A percentile compares a stretch with the other conserved stretches of the same genome.
Evolutionary conservation across 495 filamentous ascomycete genomes (phyloP).

Genomic region (Aspergillus biplanus): DNA sequence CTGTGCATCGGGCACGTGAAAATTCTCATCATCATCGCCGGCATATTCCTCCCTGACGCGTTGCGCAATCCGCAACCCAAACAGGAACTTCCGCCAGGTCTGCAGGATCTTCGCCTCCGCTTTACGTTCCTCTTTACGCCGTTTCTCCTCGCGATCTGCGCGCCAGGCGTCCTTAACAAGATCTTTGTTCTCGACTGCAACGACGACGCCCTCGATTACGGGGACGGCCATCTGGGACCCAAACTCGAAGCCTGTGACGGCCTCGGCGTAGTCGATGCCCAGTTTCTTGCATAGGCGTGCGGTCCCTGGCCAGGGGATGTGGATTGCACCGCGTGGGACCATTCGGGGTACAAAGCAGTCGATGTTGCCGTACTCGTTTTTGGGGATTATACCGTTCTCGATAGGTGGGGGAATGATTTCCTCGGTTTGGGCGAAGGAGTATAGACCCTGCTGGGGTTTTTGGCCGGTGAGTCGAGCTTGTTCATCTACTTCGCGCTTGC

Average conservation of each 20-base stretch:
- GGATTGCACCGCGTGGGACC: slow-evolving; percentile 82
- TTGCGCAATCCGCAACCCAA: slow-evolving; percentile 81
- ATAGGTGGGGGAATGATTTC: slow-evolving; percentile 87
- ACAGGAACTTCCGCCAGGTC: slow-evolving; percentile 85
- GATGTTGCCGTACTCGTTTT: slow-evolving; percentile 95
- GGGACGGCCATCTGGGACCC: slow-evolving; percentile 90
- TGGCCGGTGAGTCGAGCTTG: slow-evolving; percentile 75
- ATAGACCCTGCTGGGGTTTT: slow-evolving; percentile 85
- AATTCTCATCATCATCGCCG: slow-evolving; percentile 46
- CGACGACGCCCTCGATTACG: slow-evolving; percentile 85
- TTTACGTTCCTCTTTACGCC: slow-evolving; percentile 80
- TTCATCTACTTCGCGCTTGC: slow-evolving; percentile 90
- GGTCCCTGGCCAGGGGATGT: slow-evolving; percentile 78
- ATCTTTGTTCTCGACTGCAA: slow-evolving; percentile 78
- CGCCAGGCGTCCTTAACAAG: slow-evolving; percentile 79
- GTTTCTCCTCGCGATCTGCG: slow-evolving; percentile 78
- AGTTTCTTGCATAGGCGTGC: slow-evolving; percentile 81
- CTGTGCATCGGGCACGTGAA: slow-evolving; percentile 33
- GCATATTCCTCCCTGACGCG: slow-evolving; percentile 81
- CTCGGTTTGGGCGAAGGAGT: slow-evolving; percentile 82
- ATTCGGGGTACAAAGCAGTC: slow-evolving; percentile 94
- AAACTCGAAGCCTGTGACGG: slow-evolving; percentile 97
- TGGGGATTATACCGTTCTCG: slow-evolving; percentile 85
- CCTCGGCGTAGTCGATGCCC: slow-evolving; percentile 88
- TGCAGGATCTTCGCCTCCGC: slow-evolving; percentile 71